A percentile compares a stretch with the other conserved stretches of the same genome.
phyloP scores from a whole-genome alignment of 169 alveolate species.

The Plasmodium ovale region DNA sequence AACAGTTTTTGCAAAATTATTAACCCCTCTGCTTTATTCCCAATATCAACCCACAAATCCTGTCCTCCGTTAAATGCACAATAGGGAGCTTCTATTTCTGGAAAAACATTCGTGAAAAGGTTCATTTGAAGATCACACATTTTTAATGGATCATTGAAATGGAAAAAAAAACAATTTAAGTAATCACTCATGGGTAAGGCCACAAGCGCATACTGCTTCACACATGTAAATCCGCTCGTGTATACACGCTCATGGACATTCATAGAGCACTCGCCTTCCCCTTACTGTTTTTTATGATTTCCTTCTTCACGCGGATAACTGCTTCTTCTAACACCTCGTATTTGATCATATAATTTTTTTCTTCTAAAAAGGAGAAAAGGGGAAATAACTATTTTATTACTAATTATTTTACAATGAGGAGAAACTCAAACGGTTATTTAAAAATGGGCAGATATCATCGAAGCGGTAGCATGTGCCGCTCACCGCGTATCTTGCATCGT shows the following conservation, averaged over 20 bases:
- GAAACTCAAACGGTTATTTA: no score
- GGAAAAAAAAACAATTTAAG: background rate
- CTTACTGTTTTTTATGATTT: constrained; percentile 55
- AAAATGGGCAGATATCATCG: no score
- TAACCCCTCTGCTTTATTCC: constrained; percentile 80
- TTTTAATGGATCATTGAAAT: constrained; percentile 21
- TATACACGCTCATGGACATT: background rate
- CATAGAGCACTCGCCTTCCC: background rate
- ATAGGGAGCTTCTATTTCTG: constrained; percentile 75
- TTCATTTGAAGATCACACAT: background rate
- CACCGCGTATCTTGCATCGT: no score
- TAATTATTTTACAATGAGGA: no score
- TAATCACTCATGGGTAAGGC: background rate
- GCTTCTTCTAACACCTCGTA: constrained; percentile 60
- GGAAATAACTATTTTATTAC: no score
- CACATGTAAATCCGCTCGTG: background rate
- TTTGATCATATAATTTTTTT: constrained; percentile 57
- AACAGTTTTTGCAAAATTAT: constrained; percentile 68
- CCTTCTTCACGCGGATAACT: constrained; percentile 57
- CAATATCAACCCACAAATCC: constrained; percentile 82
- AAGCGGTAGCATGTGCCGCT: no score
- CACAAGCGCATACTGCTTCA: no score
- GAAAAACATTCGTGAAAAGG: background rate
- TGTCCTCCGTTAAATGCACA: constrained; percentile 83
- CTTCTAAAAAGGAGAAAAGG: constrained; percentile 10